Percentiles rank a stretch among this genome's conserved stretches.
These are phyloP conservation scores for Yarrowia sp. DNA, from an alignment of 805 yeast genomes.

Conservation along the genomic window DNA sequence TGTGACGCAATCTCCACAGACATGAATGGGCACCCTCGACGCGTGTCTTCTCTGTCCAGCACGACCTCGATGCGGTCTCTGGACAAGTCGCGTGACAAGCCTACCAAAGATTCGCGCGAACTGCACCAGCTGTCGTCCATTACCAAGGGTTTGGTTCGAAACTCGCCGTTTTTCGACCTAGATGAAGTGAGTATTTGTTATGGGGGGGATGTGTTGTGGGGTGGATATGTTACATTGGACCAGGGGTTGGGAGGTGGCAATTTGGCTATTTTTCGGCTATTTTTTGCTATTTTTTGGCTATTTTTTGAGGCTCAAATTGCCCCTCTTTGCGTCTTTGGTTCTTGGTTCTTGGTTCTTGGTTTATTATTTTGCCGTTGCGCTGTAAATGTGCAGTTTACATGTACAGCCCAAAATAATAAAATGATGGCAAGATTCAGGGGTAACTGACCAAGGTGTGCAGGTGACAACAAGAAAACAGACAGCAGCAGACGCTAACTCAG, in stretches of 20 bases:
- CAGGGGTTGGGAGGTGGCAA: too few relatives aligned
- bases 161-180: slow-evolving; percentile 15
- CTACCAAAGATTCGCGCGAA: background rate
- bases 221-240: too few relatives aligned
- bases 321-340: too few relatives aligned
- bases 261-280: too few relatives aligned
- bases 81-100: background rate
- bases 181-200: slow-evolving; percentile 1
- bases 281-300: too few relatives aligned
- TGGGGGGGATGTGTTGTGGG: background rate
- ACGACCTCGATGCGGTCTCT: background rate
- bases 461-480: background rate
- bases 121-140: slow-evolving; percentile 1
- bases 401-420: too few relatives aligned
- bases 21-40: slow-evolving; percentile 21
- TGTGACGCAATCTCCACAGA: background rate
- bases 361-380: background rate
- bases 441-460: background rate
- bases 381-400: too few relatives aligned
- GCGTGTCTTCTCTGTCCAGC: slow-evolving; percentile 14
- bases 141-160: background rate
- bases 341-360: too few relatives aligned
- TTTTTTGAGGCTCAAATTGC: too few relatives aligned
- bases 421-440: background rate
- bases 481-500: background rate